These are phyloP conservation scores for Cardiospermum halicacabum DNA, from an alignment of 345 rosid species.

Conservation along the genomic window DNA sequence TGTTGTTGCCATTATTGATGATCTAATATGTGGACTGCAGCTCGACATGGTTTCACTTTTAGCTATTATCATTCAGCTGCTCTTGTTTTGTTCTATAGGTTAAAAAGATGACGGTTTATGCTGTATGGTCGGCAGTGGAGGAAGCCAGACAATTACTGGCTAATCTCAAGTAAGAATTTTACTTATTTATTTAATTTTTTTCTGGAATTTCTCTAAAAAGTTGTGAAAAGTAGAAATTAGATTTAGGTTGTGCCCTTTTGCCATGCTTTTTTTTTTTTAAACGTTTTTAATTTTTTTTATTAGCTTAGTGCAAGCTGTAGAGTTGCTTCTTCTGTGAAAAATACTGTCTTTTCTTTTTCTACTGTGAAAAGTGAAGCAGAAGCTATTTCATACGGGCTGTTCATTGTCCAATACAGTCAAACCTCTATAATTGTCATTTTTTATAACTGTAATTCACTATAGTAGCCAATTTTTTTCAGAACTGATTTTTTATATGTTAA, in stretches of 20 bases:
- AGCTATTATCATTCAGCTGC: background rate
- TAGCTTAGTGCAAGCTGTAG: too few relatives aligned
- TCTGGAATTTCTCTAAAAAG: background rate
- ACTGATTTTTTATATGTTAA: too few relatives aligned
- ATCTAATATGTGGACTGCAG: background rate
- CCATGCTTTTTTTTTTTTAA: too few relatives aligned
- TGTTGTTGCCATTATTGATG: background rate
- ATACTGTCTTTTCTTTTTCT: too few relatives aligned
- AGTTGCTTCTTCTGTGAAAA: too few relatives aligned
- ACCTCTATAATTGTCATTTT: too few relatives aligned
- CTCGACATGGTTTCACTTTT: background rate
- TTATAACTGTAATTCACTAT: too few relatives aligned
- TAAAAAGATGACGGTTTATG: conserved; percentile 1
- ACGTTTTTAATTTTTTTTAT: too few relatives aligned
- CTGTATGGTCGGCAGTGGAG: background rate
- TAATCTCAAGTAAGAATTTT: background rate
- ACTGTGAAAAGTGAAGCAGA: too few relatives aligned
- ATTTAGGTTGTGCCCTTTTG: background rate
- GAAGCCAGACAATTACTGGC: background rate
- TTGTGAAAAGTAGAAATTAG: background rate
- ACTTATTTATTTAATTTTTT: background rate
- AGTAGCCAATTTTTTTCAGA: too few relatives aligned
- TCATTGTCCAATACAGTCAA: too few relatives aligned
- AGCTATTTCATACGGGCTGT: too few relatives aligned
- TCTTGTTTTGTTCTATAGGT: background rate